These are phyloP conservation scores for Tarenaya hassleriana DNA, from an alignment of 345 rosid genomes.

Conservation along the genomic window DNA sequence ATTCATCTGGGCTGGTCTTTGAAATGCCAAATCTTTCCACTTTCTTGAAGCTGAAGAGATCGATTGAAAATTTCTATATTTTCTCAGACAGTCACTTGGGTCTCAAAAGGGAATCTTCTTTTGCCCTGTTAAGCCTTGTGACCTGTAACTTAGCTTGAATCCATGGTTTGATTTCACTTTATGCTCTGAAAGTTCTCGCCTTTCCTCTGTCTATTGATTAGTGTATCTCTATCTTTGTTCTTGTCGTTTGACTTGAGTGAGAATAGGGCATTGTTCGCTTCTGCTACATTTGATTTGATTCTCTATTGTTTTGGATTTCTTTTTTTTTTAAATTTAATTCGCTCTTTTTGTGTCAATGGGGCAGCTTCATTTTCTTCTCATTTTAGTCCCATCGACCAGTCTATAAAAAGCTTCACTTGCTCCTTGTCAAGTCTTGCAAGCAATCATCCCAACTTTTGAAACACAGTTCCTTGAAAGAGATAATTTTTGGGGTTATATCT, in stretches of 20 bases:
- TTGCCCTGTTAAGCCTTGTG: no score
- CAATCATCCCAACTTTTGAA: slow-evolving; percentile 36
- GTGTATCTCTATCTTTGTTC: slow-evolving; percentile 25
- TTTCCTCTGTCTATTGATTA: no score
- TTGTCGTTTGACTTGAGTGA: slow-evolving; percentile 23
- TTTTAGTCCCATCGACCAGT: slow-evolving; percentile 15
- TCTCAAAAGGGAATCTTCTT: no score
- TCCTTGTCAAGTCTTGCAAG: slow-evolving; percentile 65
- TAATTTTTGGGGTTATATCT: slow-evolving; percentile 27
- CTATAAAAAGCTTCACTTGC: slow-evolving; percentile 25
- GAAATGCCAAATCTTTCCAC: background rate
- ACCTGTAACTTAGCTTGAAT: no score
- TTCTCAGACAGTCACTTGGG: slow-evolving; percentile 9
- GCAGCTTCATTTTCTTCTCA: slow-evolving; percentile 43
- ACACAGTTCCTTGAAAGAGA: slow-evolving; percentile 51
- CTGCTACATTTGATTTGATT: slow-evolving; percentile 42
- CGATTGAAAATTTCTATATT: slow-evolving; percentile 20
- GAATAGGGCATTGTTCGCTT: slow-evolving; percentile 20
- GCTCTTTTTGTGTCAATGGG: slow-evolving; percentile 39
- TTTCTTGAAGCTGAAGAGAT: slow-evolving; percentile 18
- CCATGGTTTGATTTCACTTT: no score
- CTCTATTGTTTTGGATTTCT: slow-evolving; percentile 42
- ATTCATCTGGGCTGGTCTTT: no score
- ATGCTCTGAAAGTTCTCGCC: no score
- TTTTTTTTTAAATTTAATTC: slow-evolving; percentile 31